phyloP scores from a whole-genome alignment of 2,329 filamentous ascomycete species.

The Aspergillus proliferans region DNA sequence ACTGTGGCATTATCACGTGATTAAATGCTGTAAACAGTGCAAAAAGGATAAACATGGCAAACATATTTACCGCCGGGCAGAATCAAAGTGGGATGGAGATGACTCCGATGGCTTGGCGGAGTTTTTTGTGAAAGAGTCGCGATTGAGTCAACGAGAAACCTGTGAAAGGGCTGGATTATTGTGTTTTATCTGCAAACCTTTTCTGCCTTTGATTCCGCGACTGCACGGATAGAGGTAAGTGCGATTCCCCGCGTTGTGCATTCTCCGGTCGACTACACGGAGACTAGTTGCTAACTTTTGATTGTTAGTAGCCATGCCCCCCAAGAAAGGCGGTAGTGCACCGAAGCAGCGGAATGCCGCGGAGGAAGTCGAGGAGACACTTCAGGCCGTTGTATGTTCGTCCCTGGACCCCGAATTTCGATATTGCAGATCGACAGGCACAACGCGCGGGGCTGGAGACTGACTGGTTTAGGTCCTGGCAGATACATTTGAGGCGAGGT shows the following conservation, averaged over 20 bases:
- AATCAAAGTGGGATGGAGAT: constrained; percentile 14
- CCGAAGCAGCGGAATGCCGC: constrained; percentile 36
- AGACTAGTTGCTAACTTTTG: background rate
- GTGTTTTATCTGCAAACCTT: background rate
- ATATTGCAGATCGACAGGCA: background rate
- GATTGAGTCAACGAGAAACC: too few relatives aligned
- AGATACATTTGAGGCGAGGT: constrained; percentile 90
- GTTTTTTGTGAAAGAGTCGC: constrained; percentile 19
- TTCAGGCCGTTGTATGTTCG: constrained; percentile 55
- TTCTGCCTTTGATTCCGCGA: background rate
- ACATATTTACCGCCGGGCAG: constrained; percentile 1
- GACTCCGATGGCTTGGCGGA: constrained; percentile 22
- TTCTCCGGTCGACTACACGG: background rate
- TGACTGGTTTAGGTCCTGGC: constrained; percentile 62
- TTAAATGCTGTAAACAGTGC: constrained; percentile 6
- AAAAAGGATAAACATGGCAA: constrained; percentile 22
- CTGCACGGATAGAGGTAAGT: background rate
- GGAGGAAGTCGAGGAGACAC: constrained; percentile 55
- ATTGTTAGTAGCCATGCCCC: constrained; percentile 21
- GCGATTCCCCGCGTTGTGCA: background rate
- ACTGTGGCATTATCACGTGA: constrained; percentile 6
- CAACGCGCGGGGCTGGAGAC: background rate
- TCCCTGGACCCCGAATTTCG: background rate
- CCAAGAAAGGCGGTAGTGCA: constrained; percentile 29
- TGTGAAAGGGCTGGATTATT: background rate